Evolutionary conservation across 2,329 filamentous ascomycete species (phyloP).

Genomic region (Mycosphaerella sp.): DNA sequence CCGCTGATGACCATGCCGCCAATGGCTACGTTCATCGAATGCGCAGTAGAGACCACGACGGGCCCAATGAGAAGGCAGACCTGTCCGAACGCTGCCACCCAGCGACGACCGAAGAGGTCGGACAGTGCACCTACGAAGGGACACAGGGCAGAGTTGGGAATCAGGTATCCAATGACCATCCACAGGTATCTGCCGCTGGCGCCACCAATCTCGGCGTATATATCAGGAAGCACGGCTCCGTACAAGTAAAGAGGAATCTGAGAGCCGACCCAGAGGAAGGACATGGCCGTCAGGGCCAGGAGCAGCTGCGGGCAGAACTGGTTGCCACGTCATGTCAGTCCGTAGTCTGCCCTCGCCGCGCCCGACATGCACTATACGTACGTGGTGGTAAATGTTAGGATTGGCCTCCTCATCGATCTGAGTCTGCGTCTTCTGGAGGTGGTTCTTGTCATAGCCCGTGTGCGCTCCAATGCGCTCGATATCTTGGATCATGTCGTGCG

Average conservation of each 20-base stretch:
- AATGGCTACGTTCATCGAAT: constrained; percentile 57
- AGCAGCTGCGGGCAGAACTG: constrained; percentile 14
- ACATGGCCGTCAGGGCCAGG: constrained; percentile 47
- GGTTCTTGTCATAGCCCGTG: constrained; percentile 17
- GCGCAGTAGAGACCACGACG: constrained; percentile 53
- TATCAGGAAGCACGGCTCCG: constrained; percentile 41
- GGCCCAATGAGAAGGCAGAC: constrained; percentile 52
- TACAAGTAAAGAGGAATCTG: constrained; percentile 52
- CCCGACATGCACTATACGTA: constrained; percentile 1
- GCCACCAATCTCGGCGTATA: constrained; percentile 57
- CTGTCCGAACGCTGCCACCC: constrained; percentile 53
- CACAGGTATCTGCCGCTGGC: constrained; percentile 38
- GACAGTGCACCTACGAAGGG: constrained; percentile 62
- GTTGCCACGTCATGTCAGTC: background rate
- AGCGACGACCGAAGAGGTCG: constrained; percentile 57
- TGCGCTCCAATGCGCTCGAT: background rate
- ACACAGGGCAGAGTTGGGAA: constrained; percentile 53
- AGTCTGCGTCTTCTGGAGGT: background rate
- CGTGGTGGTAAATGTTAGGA: constrained; percentile 18
- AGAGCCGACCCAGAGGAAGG: constrained; percentile 55
- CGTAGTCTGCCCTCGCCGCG: background rate
- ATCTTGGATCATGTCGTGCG: constrained; percentile 10
- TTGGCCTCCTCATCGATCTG: constrained; percentile 16
- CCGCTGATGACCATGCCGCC: constrained; percentile 58
- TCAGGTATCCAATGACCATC: constrained; percentile 51